phyloP scores from a whole-genome alignment of 805 yeast species.

The Metschnikowia koreensis region DNA sequence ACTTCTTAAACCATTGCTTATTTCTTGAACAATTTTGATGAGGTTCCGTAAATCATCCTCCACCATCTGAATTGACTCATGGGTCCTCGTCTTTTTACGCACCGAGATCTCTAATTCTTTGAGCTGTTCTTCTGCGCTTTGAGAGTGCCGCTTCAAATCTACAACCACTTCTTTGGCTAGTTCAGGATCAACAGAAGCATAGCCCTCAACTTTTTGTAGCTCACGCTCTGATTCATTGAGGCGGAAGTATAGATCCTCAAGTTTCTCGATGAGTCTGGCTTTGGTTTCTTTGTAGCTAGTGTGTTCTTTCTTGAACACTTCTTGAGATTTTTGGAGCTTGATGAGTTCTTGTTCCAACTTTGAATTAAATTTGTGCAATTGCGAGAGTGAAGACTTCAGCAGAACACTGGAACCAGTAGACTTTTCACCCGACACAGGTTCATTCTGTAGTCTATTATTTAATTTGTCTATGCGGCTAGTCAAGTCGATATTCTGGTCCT shows the following conservation, averaged over 20 bases:
- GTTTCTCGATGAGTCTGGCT: conserved; percentile 50
- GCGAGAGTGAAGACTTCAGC: conserved; percentile 38
- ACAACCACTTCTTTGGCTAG: conserved; percentile 51
- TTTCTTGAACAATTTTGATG: conserved; percentile 51
- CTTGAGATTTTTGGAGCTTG: conserved; percentile 60
- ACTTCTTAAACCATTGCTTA: conserved; percentile 44
- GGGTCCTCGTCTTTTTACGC: conserved; percentile 50
- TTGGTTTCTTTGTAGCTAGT: conserved; percentile 63
- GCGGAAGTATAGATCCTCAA: conserved; percentile 60
- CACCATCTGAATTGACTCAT: conserved; percentile 53
- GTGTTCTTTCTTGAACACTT: conserved; percentile 59
- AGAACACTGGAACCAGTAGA: conserved; percentile 19
- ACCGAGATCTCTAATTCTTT: conserved; percentile 41
- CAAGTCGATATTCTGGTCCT: conserved; percentile 20
- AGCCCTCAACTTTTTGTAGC: conserved; percentile 56
- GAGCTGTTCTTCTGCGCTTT: conserved; percentile 28
- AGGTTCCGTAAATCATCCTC: conserved; percentile 42
- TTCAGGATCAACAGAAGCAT: conserved; percentile 59
- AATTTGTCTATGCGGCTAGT: conserved; percentile 10
- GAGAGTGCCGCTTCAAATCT: conserved; percentile 48
- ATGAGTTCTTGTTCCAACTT: conserved; percentile 62
- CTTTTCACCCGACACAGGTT: conserved; percentile 35
- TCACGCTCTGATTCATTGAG: conserved; percentile 57
- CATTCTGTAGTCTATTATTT: conserved; percentile 26
- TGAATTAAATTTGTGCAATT: conserved; percentile 45